Evolutionary conservation across 2,329 filamentous ascomycete species (phyloP), one percentile per base, ranked within the genome.

Genomic region (Paecilomyces fulvus): DNA sequence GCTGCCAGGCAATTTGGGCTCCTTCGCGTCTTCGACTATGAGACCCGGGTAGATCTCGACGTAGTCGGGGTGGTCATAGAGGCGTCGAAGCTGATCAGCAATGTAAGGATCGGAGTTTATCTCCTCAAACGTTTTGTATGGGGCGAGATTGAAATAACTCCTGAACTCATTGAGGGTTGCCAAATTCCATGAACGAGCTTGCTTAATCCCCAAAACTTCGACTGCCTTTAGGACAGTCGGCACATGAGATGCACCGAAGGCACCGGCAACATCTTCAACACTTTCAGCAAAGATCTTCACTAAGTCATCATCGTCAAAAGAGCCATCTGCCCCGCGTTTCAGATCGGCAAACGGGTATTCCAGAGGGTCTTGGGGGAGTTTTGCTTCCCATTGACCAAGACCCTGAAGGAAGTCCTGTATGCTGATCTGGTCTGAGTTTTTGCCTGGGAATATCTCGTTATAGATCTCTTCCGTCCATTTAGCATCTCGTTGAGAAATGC

Each of bases 201-300:
- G 84, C 17, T 79, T 75, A 53, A 86, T 86, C 8, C 83, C 83
- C 1, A 85, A 75, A 2, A 85, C 75, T 67, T 87, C 85, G n/a
- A 87, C 77, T 1, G 77, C 74, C 62, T 79, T 82, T 63, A 87
- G 78, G 1, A 80, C 77, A 46, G 76, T 77, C 3, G 84, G 83
- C 0, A 86, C 77, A 64, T 81, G 83, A 12, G 78, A 77, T 1
- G 83, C 79, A 1, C 84, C 84, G 60, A 85, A 85, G 5, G 76
- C 74, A 31, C 82, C 82, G 1, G 82, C 81, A 31, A 80, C 80
- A 56, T 86, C 82, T 21, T 86, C 80, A 66, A 85, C 83, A n/a
- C 79, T 75, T 30, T 77, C 75, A 23, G 77, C 78, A n/a, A 86
- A 75, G 14, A 84, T 76, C 1, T 74, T 70, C 1, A 79, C 81